Base-by-base conservation (phyloP, 192 early-diverging fungal species). In the Lunasporangiospora selenospora region DNA sequence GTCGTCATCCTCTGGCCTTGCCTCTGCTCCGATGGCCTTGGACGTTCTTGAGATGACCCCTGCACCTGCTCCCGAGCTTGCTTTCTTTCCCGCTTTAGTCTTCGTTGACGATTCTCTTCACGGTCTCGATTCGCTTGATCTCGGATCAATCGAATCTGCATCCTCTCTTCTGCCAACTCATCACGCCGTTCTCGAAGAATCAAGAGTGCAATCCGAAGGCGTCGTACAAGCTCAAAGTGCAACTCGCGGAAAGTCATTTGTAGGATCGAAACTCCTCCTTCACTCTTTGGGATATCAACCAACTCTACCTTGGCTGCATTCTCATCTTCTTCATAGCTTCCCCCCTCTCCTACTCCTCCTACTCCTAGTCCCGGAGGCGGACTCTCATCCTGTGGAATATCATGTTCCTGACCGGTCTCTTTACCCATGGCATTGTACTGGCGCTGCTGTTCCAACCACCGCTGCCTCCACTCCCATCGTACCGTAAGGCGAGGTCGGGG, bases 161-260 rank as follows among this genome's bases (percentile, higher is more conserved):
- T 5, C 16, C 40, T 41, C 19, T 62, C 58, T 36, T 62, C 44
- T 2, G 53, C 53, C 7, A 19, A n/a, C 11, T 52, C 52, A 16
- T 52, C 9, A 24, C 44, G 48, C n/a, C 67, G 52, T 4, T 43
- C 47, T 15, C 44, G 45, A 52, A 71, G 47, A 9, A 71, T 3
- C 1, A 27, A 9, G 38, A 45, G 59, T 7, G 43, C 58, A 11
- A 71, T 24, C 13, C 52, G 41, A 2, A 71, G 30, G 0, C 67
- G 36, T 2, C 59, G 67, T 3, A 71, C 67, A n/a, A 71, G n/a
- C 32, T 71, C 42, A 7, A 6, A 23, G 8, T 71, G 67, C 21
- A 71, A 27, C 15, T 54, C 10, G 45, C 39, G 53, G 15, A 71
- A 52, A 3, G 67, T 71, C 67, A 62, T 45, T 33, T 43, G 12